Percentiles rank a stretch among this genome's conserved stretches.
Evolutionary conservation across 768 basidiomycete species (phyloP).

Genomic region (Mycena venus): DNA sequence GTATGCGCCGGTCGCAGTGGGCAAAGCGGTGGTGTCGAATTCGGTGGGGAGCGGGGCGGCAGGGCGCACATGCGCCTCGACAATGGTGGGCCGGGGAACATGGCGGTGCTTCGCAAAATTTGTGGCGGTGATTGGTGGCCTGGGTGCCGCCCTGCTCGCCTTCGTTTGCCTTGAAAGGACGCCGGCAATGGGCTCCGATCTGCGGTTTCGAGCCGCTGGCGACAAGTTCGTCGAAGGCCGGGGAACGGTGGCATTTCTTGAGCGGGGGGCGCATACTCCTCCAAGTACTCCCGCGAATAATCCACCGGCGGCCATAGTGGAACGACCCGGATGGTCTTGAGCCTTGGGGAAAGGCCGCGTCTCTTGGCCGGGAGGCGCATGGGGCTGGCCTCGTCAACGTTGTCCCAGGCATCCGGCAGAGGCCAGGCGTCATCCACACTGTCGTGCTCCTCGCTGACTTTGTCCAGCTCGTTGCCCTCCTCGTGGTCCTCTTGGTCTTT

Average conservation of each 20-base stretch:
- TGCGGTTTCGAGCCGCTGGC: not conserved
- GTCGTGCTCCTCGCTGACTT: not conserved
- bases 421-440: not conserved
- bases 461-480: not conserved
- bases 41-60: not conserved
- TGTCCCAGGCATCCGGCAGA: not conserved
- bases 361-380: too few relatives aligned
- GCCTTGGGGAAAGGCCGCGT: too few relatives aligned
- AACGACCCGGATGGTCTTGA: too few relatives aligned
- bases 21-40: not conserved
- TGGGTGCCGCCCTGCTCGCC: too few relatives aligned
- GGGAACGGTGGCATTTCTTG: not conserved
- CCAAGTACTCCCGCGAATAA: too few relatives aligned
- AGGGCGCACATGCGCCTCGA: not conserved
- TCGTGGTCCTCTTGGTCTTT: not conserved
- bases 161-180: not conserved
- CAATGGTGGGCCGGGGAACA: too few relatives aligned
- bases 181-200: not conserved
- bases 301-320: too few relatives aligned
- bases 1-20: not conserved
- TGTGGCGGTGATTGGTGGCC: too few relatives aligned
- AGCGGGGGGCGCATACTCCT: too few relatives aligned
- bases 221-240: not conserved
- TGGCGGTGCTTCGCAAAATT: not conserved
- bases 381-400: not conserved